Conservation (phyloP, 371 early-diverging fungal species). For the Fennellomyces sp. region DNA sequence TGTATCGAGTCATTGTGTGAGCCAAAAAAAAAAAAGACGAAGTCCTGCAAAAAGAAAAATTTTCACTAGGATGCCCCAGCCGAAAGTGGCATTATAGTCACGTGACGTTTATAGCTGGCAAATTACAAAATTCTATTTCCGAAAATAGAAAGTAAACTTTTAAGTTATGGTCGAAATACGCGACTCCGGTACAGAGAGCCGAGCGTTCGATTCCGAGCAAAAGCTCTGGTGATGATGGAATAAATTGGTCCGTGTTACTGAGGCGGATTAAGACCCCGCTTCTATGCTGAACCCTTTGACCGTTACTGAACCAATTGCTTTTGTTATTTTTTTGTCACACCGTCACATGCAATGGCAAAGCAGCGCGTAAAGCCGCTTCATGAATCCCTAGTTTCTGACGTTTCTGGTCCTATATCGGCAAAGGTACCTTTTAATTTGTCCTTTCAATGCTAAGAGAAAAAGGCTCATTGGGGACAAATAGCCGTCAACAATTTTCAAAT, state of each 20-base stretch:
- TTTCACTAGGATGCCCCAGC: no score
- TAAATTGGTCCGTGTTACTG: conserved; percentile 4
- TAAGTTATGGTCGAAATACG: not conserved
- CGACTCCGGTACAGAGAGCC: not conserved
- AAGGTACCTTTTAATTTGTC: not conserved
- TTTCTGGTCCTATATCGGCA: not conserved
- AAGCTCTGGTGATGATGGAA: not conserved
- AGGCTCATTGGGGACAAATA: no score
- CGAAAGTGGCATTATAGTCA: no score
- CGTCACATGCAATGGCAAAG: not conserved
- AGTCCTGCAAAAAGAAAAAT: not conserved
- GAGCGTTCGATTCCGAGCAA: not conserved
- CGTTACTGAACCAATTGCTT: conserved; percentile 2
- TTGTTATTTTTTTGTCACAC: not conserved
- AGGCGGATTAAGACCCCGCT: conserved; percentile 3
- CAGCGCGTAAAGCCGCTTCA: not conserved
- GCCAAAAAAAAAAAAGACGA: not conserved
- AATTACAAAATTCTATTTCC: no score
- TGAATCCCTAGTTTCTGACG: not conserved
- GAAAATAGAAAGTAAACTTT: not conserved
- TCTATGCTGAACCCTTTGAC: not conserved
- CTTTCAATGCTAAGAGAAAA: not conserved
- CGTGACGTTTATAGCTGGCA: not conserved
- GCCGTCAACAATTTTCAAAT: no score
- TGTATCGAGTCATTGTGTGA: conserved; percentile 64